Evolutionary conservation across 352 stramenopile genomes (phyloP).

Genomic region (Peronospora tabacina): DNA sequence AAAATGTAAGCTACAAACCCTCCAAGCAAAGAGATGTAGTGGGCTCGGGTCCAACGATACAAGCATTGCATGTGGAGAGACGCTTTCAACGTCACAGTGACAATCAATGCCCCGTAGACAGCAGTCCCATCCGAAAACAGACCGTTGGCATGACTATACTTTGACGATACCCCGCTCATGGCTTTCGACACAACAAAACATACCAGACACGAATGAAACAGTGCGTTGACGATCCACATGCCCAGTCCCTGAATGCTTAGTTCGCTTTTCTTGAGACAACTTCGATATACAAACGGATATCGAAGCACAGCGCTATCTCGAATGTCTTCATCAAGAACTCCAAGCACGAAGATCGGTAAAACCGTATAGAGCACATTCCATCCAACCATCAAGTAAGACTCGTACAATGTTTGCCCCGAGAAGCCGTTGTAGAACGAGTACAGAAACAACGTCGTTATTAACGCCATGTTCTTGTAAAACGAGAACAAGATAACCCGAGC

Average conservation of each 20-base stretch:
- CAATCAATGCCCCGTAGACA: constrained; percentile 71
- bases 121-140: constrained; percentile 68
- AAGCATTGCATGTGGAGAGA: constrained; percentile 68
- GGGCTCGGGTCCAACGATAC: constrained; percentile 61
- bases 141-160: constrained; percentile 40
- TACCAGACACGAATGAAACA: constrained; percentile 65
- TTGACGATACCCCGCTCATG: constrained; percentile 34
- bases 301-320: constrained; percentile 55
- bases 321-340: constrained; percentile 80
- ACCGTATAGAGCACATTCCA: constrained; percentile 95
- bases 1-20: constrained; percentile 58
- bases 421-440: constrained; percentile 85
- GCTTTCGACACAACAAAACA: constrained; percentile 58
- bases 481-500: constrained; percentile 79
- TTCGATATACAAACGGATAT: constrained; percentile 78
- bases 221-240: constrained; percentile 64
- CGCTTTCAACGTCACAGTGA: constrained; percentile 69
- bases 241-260: constrained; percentile 50
- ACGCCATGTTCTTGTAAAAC: constrained; percentile 89
- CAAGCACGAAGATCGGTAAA: constrained; percentile 89
- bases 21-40: constrained; percentile 66
- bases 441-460: constrained; percentile 92
- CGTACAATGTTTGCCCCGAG: constrained; percentile 86
- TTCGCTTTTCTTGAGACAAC: constrained; percentile 49
- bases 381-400: constrained; percentile 85